A percentile compares a stretch with the other conserved stretches of the same genome.
phyloP scores from a whole-genome alignment of 2,329 filamentous ascomycete species.

The Dactylellina sp. region DNA sequence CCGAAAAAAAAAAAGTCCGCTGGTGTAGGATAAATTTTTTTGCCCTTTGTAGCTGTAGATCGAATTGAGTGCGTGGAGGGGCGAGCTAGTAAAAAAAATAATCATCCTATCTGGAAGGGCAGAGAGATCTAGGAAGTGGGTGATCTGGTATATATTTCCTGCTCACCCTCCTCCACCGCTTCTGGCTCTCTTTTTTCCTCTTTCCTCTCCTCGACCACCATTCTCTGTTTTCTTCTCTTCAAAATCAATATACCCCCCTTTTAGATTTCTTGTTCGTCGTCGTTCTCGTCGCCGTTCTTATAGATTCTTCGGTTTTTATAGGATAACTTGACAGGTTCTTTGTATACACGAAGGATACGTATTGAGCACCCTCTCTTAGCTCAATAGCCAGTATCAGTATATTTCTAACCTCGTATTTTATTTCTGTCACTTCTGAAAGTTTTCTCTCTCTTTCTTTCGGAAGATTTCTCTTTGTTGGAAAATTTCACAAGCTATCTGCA shows the following conservation, averaged over 20 bases:
- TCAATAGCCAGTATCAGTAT: slow-evolving; percentile 54
- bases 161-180: slow-evolving; percentile 47
- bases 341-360: slow-evolving; percentile 55
- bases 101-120: neutral
- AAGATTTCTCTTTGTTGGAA: slow-evolving; percentile 16
- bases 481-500: slow-evolving; percentile 18
- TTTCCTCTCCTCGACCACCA: slow-evolving; percentile 15
- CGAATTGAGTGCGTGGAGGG: no score
- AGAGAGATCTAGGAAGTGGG: slow-evolving; percentile 7
- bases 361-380: slow-evolving; percentile 54
- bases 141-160: slow-evolving; percentile 52
- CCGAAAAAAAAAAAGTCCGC: slow-evolving; percentile 46
- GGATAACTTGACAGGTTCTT: slow-evolving; percentile 48
- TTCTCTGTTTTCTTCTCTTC: slow-evolving; percentile 50
- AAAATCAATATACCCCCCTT: slow-evolving; percentile 25
- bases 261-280: slow-evolving; percentile 57
- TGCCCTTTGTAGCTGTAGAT: slow-evolving; percentile 12
- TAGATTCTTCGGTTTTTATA: slow-evolving; percentile 30
- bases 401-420: slow-evolving; percentile 44
- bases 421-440: slow-evolving; percentile 39
- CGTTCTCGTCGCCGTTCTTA: slow-evolving; percentile 40
- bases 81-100: slow-evolving; percentile 20
- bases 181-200: slow-evolving; percentile 22
- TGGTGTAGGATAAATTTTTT: neutral
- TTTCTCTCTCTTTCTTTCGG: slow-evolving; percentile 47